A percentile compares a stretch with the other conserved stretches of the same genome.
Conservation (phyloP, 805 yeast species). For the Yarrowia porcina region DNA sequence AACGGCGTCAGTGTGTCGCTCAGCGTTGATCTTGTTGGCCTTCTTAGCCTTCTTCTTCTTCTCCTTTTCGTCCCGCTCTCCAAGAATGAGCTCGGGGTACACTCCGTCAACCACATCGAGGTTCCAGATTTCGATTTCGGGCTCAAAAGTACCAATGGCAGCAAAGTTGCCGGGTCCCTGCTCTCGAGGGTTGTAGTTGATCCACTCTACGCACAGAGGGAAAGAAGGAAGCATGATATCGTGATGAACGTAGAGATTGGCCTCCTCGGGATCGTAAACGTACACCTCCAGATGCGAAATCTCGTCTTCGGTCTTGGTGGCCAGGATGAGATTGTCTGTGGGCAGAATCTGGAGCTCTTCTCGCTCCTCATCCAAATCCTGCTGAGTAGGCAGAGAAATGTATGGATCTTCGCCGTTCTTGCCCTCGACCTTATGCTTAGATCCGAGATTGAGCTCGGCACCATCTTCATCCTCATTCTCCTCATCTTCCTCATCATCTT, state of each 20-base stretch:
- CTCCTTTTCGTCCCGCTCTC: slow-evolving; percentile 58
- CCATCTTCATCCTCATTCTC: slow-evolving; percentile 43
- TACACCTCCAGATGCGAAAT: slow-evolving; percentile 88
- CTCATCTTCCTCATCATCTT: slow-evolving; percentile 50
- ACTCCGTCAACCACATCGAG: slow-evolving; percentile 88
- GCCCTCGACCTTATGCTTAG: slow-evolving; percentile 43
- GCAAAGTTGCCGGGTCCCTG: slow-evolving; percentile 79
- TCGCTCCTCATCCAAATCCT: slow-evolving; percentile 70
- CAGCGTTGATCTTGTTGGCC: slow-evolving; percentile 49
- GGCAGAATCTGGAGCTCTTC: slow-evolving; percentile 83
- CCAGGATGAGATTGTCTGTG: slow-evolving; percentile 82
- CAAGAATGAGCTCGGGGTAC: slow-evolving; percentile 89
- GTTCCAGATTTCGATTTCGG: slow-evolving; percentile 96
- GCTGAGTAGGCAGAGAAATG: slow-evolving; percentile 56
- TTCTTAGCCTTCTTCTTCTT: slow-evolving; percentile 54
- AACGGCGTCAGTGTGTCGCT: slow-evolving; percentile 92
- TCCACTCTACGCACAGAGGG: slow-evolving; percentile 96
- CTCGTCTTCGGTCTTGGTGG: slow-evolving; percentile 95
- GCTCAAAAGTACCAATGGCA: slow-evolving; percentile 95
- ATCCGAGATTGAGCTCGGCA: slow-evolving; percentile 43
- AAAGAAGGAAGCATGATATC: slow-evolving; percentile 96
- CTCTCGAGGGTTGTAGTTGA: slow-evolving; percentile 55
- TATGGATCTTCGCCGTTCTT: slow-evolving; percentile 55
- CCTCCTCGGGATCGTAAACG: slow-evolving; percentile 73
- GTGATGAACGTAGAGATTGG: slow-evolving; percentile 86